A percentile compares a stretch with the other conserved stretches of the same genome.
These are phyloP conservation scores for Fusarium buxicola DNA, from an alignment of 2,329 filamentous ascomycete species.

Conservation along the genomic window DNA sequence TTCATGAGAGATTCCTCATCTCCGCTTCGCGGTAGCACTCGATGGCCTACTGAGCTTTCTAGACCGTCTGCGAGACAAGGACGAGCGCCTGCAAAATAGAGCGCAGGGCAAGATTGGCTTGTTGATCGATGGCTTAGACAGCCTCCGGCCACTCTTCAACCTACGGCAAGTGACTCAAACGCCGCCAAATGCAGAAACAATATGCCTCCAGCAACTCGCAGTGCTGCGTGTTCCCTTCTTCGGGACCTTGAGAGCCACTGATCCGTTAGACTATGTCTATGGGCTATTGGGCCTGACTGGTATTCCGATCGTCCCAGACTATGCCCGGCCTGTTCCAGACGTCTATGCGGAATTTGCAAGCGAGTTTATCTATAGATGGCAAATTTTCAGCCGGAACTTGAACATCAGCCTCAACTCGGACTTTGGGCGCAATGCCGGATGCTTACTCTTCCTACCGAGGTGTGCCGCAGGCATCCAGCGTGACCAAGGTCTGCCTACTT, in stretches of 20 bases:
- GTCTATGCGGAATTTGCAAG: background rate
- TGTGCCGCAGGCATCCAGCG: background rate
- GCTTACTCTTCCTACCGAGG: no score
- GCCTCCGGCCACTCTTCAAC: no score
- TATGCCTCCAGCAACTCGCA: no score
- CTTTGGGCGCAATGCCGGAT: no score
- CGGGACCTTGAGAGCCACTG: background rate
- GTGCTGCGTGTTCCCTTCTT: background rate
- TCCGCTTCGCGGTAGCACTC: rapidly evolving
- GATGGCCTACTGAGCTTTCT: background rate
- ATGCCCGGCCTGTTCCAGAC: background rate
- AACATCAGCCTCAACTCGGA: no score
- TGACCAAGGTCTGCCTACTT: background rate
- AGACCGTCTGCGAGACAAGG: no score
- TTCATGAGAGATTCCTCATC: background rate
- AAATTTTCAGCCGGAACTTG: rapidly evolving
- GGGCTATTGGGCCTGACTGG: background rate
- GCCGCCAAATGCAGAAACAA: background rate
- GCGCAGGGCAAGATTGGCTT: no score
- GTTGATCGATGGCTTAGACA: no score
- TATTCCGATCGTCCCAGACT: background rate
- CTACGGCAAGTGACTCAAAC: background rate
- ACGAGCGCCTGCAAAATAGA: no score
- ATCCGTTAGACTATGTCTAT: background rate
- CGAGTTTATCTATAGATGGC: background rate